Evolutionary conservation across 352 stramenopile species (phyloP), one percentile per base, ranked within the genome.

Genomic region (Globisporangium heterothallicum): DNA sequence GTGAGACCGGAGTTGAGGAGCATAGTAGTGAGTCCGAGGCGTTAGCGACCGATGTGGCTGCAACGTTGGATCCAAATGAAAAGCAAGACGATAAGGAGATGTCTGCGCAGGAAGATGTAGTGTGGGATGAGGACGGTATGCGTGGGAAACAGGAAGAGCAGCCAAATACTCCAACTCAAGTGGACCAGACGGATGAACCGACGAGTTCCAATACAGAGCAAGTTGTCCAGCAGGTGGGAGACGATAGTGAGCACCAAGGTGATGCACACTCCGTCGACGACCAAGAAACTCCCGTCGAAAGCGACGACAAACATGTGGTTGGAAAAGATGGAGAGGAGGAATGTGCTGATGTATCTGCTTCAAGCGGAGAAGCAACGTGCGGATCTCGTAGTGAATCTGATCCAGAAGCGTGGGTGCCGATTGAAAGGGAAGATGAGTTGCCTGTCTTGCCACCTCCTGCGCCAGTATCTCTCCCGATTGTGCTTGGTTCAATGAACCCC

Each of bases 401-500:
- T 38, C n/a, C 32, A 38, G 32, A 18, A 10, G 12, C 32, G 6
- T 10, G 32, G 12, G n/a, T 38, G 14, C 32, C n/a, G 8, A 52
- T 13, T 6, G 25, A 54, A 36, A 27, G 21, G 1, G 4, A 14
- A 9, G 41, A 43, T n/a, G 0, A 4, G 36, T 26, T 53, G 1
- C 12, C 42, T 18, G 26, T 53, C 10, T 16, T 62, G 21, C 55
- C 55, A 24, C 47, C 55, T 26, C 55, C 55, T 10, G 55, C 55
- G 5, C 55, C 55, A 10, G 34, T 10, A 1, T 22, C 22, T 2
- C 21, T 52, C 7, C 22, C 46, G 18, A 41, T 57, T 26, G 42
- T 57, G 13, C 24, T 53, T 18, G 56, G 56, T n/a, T 53, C 48
- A 10, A 62, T 57, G 56, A 40, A 42, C 19, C 56, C 56, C 16